Base-by-base conservation (phyloP, 2,329 filamentous ascomycete species). In the Fusarium sp. region DNA sequence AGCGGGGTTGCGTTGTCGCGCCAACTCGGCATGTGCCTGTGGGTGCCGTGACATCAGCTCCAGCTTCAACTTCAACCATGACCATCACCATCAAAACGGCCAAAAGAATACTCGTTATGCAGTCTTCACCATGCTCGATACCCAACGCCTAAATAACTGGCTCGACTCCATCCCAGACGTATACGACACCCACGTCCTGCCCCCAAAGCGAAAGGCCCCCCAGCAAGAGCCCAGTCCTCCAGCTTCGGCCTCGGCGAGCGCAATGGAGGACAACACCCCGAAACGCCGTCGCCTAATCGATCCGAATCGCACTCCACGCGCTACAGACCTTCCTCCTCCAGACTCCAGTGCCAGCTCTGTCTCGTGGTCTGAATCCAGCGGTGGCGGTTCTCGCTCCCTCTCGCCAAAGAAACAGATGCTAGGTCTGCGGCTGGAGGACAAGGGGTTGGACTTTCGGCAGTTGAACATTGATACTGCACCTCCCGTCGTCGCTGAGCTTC, bases 351-450 rank as follows among this genome's bases (percentile, higher is more conserved):
- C 40, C 1, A 22, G 41, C 7, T 60, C 57, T 4, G n/a, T 51
- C n/a, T 60, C 57, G 3, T 53, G 54, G 57, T 53, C 47, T 25
- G 57, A 59, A n/a, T 53, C 47, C 0, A 57, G 54, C 2, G 47
- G 59, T 12, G 54, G 53, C 7, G 41, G 35, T 3, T 67, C 63
- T 0, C 59, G 63, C 2, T 58, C 63, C 12, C 50, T 32, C 8
- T 67, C 63, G 3, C 64, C 59, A 0, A 67, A 65, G 40, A 66
- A 61, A 29, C 59, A 67, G 34, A 49, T 67, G 42, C 32, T 67
- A 0, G 39, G 46, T 4, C 15, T 67, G 6, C 45, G 63, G 4
- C 26, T 67, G 1, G 52, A 56, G 2, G 49, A 64, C 7, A 25
- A 28, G 26, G 64, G 63, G 2, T 25, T 67, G 2, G 63, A 67